Base-by-base conservation (phyloP, 2,329 filamentous ascomycete genomes). In the Colletotrichum chrysophilum region DNA sequence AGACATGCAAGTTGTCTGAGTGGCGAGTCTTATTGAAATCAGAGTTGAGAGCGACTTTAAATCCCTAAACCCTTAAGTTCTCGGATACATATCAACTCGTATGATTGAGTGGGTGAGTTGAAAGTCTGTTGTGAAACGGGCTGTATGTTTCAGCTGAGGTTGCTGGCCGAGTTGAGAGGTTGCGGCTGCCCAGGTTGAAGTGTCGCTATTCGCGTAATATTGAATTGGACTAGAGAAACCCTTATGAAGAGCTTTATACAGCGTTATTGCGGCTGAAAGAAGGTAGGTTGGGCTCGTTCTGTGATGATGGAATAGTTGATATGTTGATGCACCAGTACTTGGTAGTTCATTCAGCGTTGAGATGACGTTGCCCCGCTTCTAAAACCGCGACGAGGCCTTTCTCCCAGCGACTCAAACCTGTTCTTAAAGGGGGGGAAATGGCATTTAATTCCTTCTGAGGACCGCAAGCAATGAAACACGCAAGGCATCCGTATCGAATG, bases 11-110 rank as follows among this genome's bases (percentile, higher is more conserved):
- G 5, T 28, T 28, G 26, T 28, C 26, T 28, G 26, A 28, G 5
- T 28, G 26, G 26, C 26, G 26, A 28, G 5, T 28, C 26, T 28
- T 28, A 28, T 28, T 28, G 26, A 28, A 28, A 28, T 28, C 26
- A 28, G 26, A 28, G 26, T 28, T 28, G 26, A 26, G 26, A 28
- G 26, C 26, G 26, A 28, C 26, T 28, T 7, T 28, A 28, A 28
- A 28, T 28, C 26, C 26, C 5, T 28, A 28, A 28, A 28, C 5
- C 26, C 26, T 21, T 48, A 21, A 10, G 12, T 48, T 48, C 18
- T 2, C 18, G 8, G 0, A 13, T 13, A 21, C 10, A 13, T 4
- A 24, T 13, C 0, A 24, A 52, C 4, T 52, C n/a, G 3, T 21
- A 2, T 52, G 7, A 2, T 21, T 1, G 12, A 52, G 12, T 52